Conservation (phyloP, 805 yeast genomes). For the Metschnikowia proteae region DNA sequence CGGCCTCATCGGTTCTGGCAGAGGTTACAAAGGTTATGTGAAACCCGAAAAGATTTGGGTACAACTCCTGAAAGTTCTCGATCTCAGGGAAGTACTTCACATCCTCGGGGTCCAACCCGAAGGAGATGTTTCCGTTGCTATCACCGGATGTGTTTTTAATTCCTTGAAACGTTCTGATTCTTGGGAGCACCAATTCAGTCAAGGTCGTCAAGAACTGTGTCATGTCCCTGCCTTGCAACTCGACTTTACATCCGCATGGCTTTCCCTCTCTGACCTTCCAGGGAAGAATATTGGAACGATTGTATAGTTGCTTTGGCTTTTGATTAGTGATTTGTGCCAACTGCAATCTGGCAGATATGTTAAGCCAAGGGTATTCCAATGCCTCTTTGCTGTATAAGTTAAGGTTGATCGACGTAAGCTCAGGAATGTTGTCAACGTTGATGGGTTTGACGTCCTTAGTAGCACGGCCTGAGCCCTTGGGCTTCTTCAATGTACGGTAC, state of each 20-base stretch:
- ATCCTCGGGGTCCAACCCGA: slow-evolving; percentile 77
- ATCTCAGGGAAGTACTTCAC: slow-evolving; percentile 88
- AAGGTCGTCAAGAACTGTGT: slow-evolving; percentile 80
- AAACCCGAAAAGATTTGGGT: slow-evolving; percentile 84
- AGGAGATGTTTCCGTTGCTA: slow-evolving; percentile 75
- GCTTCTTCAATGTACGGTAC: slow-evolving; percentile 74
- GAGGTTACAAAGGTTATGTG: slow-evolving; percentile 80
- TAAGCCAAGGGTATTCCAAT: slow-evolving; percentile 63
- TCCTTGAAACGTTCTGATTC: slow-evolving; percentile 84
- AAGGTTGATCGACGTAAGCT: slow-evolving; percentile 60
- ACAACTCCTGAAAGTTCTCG: slow-evolving; percentile 82
- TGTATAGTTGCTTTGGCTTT: slow-evolving; percentile 69
- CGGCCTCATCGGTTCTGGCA: slow-evolving; percentile 87
- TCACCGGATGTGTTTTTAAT: slow-evolving; percentile 77
- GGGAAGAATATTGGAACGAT: slow-evolving; percentile 73
- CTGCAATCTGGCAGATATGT: slow-evolving; percentile 72
- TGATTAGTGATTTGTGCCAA: slow-evolving; percentile 92
- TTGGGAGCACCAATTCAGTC: slow-evolving; percentile 89
- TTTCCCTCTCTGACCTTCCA: slow-evolving; percentile 88
- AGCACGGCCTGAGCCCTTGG: slow-evolving; percentile 70
- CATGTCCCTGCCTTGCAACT: slow-evolving; percentile 75
- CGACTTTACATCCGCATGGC: slow-evolving; percentile 86
- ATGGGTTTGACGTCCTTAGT: slow-evolving; percentile 71
- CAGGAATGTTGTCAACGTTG: slow-evolving; percentile 68
- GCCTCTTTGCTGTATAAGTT: slow-evolving; percentile 77